Conservation (phyloP, 805 yeast genomes). For the Candida verbasci region DNA sequence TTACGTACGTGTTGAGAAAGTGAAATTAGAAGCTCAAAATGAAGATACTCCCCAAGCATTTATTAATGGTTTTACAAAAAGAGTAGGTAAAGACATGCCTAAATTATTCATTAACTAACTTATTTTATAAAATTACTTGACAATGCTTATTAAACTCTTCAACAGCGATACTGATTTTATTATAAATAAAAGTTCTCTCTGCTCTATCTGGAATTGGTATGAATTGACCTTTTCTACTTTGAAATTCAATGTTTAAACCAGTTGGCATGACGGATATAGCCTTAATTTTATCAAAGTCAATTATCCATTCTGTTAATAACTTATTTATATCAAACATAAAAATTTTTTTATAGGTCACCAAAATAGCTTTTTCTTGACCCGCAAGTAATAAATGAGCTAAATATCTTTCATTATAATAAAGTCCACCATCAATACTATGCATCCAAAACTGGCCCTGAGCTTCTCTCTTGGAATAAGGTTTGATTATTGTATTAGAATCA, state of each 20-base stretch:
- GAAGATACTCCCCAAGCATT: conserved; percentile 46
- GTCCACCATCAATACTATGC: conserved; percentile 78
- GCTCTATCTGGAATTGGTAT: conserved; percentile 71
- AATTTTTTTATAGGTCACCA: conserved; percentile 70
- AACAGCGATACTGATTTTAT: conserved; percentile 75
- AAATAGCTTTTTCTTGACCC: conserved; percentile 71
- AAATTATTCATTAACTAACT: not conserved
- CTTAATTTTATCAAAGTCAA: conserved; percentile 58
- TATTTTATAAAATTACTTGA: conserved; percentile 33
- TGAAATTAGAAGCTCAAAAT: conserved; percentile 55
- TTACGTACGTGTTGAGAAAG: conserved; percentile 22
- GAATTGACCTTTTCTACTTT: conserved; percentile 52
- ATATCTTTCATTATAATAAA: conserved; percentile 65
- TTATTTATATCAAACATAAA: conserved; percentile 61
- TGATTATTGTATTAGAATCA: conserved; percentile 64
- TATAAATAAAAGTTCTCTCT: conserved; percentile 64
- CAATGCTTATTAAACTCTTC: conserved; percentile 70
- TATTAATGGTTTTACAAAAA: conserved; percentile 37
- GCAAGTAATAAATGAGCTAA: conserved; percentile 82
- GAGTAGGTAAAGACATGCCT: conserved; percentile 33
- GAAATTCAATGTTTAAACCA: conserved; percentile 68
- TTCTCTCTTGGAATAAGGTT: conserved; percentile 72
- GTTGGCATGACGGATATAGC: conserved; percentile 72
- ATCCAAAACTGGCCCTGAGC: conserved; percentile 95
- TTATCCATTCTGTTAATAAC: conserved; percentile 66